A percentile compares a stretch with the other conserved stretches of the same genome.
These are phyloP conservation scores for Daldinia caldariorum DNA, from an alignment of 495 filamentous ascomycete species.

Conservation along the genomic window DNA sequence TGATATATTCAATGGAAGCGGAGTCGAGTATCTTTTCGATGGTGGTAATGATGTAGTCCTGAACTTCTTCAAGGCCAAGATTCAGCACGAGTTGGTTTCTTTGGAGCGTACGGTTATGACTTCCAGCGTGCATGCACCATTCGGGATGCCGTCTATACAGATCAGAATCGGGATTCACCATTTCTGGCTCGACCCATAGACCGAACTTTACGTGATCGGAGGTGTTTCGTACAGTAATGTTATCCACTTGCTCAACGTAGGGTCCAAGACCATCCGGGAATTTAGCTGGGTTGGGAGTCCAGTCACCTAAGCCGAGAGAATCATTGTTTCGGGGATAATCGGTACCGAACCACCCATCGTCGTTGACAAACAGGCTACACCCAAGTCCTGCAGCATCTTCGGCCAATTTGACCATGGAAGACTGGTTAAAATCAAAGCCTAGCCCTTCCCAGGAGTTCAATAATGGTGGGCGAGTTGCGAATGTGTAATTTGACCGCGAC, in stretches of 20 bases:
- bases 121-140: constrained; percentile 63
- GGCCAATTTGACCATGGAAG: constrained; percentile 58
- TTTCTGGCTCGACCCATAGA: constrained; percentile 68
- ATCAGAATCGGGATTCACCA: constrained; percentile 65
- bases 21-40: constrained; percentile 59
- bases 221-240: constrained; percentile 53
- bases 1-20: constrained; percentile 63
- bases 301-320: constrained; percentile 63
- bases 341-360: constrained; percentile 68
- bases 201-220: constrained; percentile 60
- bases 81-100: constrained; percentile 65
- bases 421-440: constrained; percentile 59
- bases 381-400: constrained; percentile 62
- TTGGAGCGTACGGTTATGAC: constrained; percentile 59
- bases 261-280: constrained; percentile 63
- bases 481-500: constrained; percentile 62
- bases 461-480: constrained; percentile 58
- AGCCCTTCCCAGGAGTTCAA: constrained; percentile 70
- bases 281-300: constrained; percentile 60
- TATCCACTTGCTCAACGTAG: constrained; percentile 56
- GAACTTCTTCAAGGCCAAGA: constrained; percentile 62
- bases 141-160: constrained; percentile 65
- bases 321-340: constrained; percentile 63
- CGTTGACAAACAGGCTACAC: constrained; percentile 63
- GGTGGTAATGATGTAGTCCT: constrained; percentile 62